Percentiles rank a stretch among this genome's conserved stretches.
These are phyloP conservation scores for Schizonepeta tenuifolia DNA, from an alignment of 257 asterid species.

Conservation along the genomic window DNA sequence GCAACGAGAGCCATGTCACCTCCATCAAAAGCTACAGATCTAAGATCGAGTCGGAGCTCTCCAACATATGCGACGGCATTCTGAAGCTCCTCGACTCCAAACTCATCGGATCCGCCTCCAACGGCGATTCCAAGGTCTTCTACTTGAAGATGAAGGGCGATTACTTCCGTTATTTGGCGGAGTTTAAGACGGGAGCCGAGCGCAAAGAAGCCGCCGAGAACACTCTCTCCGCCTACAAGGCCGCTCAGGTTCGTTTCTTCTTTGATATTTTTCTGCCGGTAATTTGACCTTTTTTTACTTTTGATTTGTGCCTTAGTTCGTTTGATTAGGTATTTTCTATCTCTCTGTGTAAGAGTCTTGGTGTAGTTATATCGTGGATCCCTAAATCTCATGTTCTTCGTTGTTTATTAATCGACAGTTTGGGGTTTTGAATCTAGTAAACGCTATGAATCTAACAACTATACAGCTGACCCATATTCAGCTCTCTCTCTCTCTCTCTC, in stretches of 20 bases:
- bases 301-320: background rate
- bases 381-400: constrained; percentile 4
- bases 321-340: background rate
- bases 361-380: constrained; percentile 11
- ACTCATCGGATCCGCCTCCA: constrained; percentile 67
- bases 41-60: constrained; percentile 77
- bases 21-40: constrained; percentile 73
- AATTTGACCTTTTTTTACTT: background rate
- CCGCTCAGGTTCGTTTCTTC: constrained; percentile 68
- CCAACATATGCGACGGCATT: constrained; percentile 78
- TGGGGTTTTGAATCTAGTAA: constrained; percentile 8
- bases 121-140: constrained; percentile 82
- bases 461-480: background rate
- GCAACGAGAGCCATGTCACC: constrained; percentile 78
- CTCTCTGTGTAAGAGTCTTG: background rate
- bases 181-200: constrained; percentile 73
- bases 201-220: constrained; percentile 90
- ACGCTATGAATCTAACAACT: background rate
- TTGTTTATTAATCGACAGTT: background rate
- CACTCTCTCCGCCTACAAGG: constrained; percentile 81
- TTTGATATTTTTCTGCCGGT: background rate
- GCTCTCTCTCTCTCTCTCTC: no score
- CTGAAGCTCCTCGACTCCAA: constrained; percentile 70
- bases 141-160: constrained; percentile 95
- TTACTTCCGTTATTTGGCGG: constrained; percentile 84